phyloP scores from a whole-genome alignment of 2,329 filamentous ascomycete genomes.

The Fusarium sp. region DNA sequence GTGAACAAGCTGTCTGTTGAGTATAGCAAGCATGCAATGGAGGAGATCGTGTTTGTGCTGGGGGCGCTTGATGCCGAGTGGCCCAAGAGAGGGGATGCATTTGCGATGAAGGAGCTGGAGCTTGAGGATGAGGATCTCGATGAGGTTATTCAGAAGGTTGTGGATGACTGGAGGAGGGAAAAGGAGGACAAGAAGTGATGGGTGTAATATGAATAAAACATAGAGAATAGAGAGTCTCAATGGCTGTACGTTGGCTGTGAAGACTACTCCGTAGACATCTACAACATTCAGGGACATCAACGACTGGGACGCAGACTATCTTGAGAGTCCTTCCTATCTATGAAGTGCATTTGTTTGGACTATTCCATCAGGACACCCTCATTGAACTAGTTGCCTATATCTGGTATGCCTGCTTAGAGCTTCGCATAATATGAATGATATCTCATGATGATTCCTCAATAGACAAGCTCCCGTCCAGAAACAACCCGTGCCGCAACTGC shows the following conservation, averaged over 20 bases:
- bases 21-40: slow-evolving; percentile 52
- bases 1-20: slow-evolving; percentile 56
- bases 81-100: slow-evolving; percentile 58
- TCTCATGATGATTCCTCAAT: not conserved
- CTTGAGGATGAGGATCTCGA: slow-evolving; percentile 63
- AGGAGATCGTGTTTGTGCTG: slow-evolving; percentile 64
- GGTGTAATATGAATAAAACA: not conserved
- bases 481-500: not conserved
- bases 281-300: not conserved
- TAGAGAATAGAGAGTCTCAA: not conserved
- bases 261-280: not conserved
- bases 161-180: slow-evolving; percentile 44
- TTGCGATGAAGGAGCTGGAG: slow-evolving; percentile 62
- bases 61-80: slow-evolving; percentile 64
- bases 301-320: too few relatives aligned
- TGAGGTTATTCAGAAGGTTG: slow-evolving; percentile 54
- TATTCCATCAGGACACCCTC: not conserved
- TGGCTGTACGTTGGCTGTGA: not conserved
- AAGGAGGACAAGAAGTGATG: slow-evolving; percentile 29
- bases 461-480: not conserved
- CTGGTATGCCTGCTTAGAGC: not conserved
- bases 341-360: too few relatives aligned
- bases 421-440: not conserved
- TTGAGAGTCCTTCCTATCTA: too few relatives aligned
- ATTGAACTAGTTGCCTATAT: not conserved